These are phyloP conservation scores for Pleodorina starrii DNA, from an alignment of 139 green algal genomes.

Conservation along the genomic window DNA sequence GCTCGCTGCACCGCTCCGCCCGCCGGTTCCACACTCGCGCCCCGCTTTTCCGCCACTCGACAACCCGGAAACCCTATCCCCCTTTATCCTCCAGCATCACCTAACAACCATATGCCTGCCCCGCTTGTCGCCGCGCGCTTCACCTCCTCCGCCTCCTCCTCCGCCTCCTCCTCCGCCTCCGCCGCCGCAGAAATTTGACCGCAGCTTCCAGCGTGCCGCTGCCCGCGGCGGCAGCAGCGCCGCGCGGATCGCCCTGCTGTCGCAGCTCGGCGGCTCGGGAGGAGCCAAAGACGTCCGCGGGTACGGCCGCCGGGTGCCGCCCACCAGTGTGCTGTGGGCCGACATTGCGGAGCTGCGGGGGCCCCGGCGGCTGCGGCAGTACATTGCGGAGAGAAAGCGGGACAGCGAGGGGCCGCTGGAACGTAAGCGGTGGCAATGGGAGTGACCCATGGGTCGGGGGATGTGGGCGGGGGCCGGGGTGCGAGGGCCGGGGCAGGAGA, in stretches of 20 bases:
- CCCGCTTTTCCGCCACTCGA: too few relatives aligned
- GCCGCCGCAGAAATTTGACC: not conserved
- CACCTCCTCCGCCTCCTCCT: too few relatives aligned
- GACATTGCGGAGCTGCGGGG: constrained; percentile 47
- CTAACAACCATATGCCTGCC: too few relatives aligned
- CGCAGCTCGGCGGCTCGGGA: not conserved
- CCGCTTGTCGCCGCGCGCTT: too few relatives aligned
- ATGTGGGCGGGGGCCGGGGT: too few relatives aligned
- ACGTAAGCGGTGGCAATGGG: constrained; percentile 38
- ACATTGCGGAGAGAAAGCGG: not conserved
- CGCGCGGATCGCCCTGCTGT: not conserved
- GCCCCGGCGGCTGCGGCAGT: constrained; percentile 29
- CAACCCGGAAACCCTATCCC: too few relatives aligned
- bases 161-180: too few relatives aligned
- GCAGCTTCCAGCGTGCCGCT: not conserved
- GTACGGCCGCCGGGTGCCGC: not conserved
- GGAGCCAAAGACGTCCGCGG: not conserved
- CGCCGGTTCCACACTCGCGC: too few relatives aligned
- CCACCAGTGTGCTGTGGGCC: not conserved
- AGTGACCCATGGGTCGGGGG: not conserved
- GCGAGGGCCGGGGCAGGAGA: too few relatives aligned
- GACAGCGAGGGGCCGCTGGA: constrained; percentile 1
- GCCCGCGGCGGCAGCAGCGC: not conserved
- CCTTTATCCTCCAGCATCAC: too few relatives aligned
- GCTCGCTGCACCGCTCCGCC: too few relatives aligned